phyloP scores from a whole-genome alignment of 2,329 filamentous ascomycete genomes.

The Penicillium crustosum region DNA sequence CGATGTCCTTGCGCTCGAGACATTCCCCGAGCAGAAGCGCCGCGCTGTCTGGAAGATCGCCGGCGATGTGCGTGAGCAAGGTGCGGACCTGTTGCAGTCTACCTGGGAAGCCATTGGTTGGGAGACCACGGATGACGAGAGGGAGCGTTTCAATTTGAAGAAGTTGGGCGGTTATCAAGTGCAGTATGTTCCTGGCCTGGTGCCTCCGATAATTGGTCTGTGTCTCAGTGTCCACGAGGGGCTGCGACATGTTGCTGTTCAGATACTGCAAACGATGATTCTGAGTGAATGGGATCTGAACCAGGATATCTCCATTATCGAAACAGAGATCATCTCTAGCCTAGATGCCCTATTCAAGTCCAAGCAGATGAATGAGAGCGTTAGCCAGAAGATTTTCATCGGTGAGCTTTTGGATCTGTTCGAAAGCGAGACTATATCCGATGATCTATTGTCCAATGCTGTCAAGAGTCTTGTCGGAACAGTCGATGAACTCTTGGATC shows the following conservation, averaged over 20 bases:
- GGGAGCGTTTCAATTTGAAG: constrained; percentile 70
- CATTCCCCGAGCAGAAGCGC: constrained; percentile 94
- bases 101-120: constrained; percentile 97
- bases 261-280: constrained; percentile 96
- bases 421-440: constrained; percentile 64
- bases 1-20: constrained; percentile 84
- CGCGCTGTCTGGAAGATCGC: constrained; percentile 98
- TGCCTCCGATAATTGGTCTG: constrained; percentile 87
- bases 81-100: constrained; percentile 77
- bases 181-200: constrained; percentile 90
- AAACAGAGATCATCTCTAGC: constrained; percentile 95
- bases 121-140: constrained; percentile 83
- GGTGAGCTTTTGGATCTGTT: constrained; percentile 81
- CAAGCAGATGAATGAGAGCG: constrained; percentile 81
- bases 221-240: constrained; percentile 95
- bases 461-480: constrained; percentile 78
- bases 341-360: constrained; percentile 87
- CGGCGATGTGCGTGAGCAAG: constrained; percentile 88
- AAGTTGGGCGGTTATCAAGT: constrained; percentile 97
- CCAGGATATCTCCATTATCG: constrained; percentile 84
- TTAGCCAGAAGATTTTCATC: constrained; percentile 90
- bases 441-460: constrained; percentile 73
- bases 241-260: constrained; percentile 82
- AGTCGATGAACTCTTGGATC: constrained; percentile 85
- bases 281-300: constrained; percentile 97